These are phyloP conservation scores for Trametopsis cervina DNA, from an alignment of 768 basidiomycete genomes.

Conservation along the genomic window DNA sequence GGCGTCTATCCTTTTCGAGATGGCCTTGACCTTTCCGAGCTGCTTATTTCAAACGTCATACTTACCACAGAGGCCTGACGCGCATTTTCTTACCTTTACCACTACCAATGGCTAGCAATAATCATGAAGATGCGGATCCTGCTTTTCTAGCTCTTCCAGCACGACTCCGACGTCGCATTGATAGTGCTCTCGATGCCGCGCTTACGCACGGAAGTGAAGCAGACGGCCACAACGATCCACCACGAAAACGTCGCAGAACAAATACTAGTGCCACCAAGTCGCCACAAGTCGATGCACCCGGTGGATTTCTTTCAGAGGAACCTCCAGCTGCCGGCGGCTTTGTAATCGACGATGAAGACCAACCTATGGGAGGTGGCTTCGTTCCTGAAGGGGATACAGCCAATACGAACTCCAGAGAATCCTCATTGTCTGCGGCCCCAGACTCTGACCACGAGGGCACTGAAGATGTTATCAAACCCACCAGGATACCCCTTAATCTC, in stretches of 20 bases:
- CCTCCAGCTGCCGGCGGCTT: constrained; percentile 10
- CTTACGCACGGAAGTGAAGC: constrained; percentile 1
- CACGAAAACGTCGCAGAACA: constrained; percentile 15
- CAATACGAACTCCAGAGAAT: no score
- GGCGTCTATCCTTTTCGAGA: no score
- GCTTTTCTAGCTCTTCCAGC: constrained; percentile 35
- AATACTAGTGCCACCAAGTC: neutral
- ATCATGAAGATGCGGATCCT: constrained; percentile 7
- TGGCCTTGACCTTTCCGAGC: no score
- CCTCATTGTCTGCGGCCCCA: neutral
- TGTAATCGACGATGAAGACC: constrained; percentile 5
- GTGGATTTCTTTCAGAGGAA: neutral
- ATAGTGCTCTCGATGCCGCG: constrained; percentile 41
- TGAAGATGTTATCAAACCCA: constrained; percentile 9
- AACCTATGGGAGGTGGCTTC: constrained; percentile 14
- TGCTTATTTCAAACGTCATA: no score
- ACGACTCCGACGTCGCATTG: constrained; percentile 39
- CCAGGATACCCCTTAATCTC: constrained; percentile 42
- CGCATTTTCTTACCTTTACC: no score
- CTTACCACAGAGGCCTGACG: no score
- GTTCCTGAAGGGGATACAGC: constrained; percentile 9
- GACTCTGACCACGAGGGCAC: constrained; percentile 15
- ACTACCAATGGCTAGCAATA: no score
- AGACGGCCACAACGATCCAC: neutral
- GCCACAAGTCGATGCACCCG: neutral